Evolutionary conservation across 441 rosid species (phyloP).

Genomic region (Adansonia gregorii): DNA sequence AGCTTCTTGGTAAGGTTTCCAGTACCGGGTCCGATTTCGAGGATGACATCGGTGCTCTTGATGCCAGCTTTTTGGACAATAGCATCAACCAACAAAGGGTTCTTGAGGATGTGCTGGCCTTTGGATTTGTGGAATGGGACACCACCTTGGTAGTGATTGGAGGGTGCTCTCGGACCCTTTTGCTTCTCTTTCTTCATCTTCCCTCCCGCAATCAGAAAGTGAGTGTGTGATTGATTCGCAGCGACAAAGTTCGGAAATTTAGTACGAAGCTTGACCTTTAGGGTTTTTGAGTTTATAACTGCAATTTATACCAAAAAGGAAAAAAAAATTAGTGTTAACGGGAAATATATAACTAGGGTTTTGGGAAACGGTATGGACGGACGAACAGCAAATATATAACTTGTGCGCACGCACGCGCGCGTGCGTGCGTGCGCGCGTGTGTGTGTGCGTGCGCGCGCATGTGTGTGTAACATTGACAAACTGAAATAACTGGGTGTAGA

Average conservation of each 20-base stretch:
- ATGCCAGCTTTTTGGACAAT: constrained; percentile 88
- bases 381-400: too few species aligned
- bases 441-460: too few species aligned
- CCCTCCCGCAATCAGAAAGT: constrained; percentile 73
- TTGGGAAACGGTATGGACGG: neutral
- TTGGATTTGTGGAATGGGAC: constrained; percentile 86
- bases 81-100: constrained; percentile 77
- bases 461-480: too few species aligned
- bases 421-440: too few species aligned
- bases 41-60: constrained; percentile 75
- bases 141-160: constrained; percentile 80
- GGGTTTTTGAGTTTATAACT: neutral
- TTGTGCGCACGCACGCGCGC: too few species aligned
- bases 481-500: too few species aligned
- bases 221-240: neutral
- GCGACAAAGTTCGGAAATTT: neutral
- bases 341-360: neutral
- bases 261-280: neutral
- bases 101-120: constrained; percentile 88
- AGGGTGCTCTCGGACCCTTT: constrained; percentile 52
- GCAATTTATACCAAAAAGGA: neutral
- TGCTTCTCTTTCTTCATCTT: constrained; percentile 77
- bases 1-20: constrained; percentile 93
- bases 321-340: neutral
- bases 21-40: constrained; percentile 93